Evolutionary conservation across 176 grass and related monocot species (phyloP).

Genomic region (Guadua angustifolia): DNA sequence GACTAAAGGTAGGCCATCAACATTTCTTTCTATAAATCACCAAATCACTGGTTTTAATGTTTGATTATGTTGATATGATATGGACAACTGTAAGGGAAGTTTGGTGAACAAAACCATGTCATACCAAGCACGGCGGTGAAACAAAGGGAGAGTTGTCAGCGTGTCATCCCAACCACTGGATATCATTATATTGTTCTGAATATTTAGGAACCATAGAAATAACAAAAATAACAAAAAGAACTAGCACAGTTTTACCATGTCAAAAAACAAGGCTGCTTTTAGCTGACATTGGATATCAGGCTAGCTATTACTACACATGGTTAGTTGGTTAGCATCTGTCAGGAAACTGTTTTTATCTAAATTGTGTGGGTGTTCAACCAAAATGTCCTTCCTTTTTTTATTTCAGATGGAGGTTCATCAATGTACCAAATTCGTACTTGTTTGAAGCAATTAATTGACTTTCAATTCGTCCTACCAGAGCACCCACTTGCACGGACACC

Average conservation of each 20-base stretch:
- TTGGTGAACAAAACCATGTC: slow-evolving; percentile 38
- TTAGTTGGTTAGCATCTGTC: slow-evolving; percentile 11
- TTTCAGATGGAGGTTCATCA: slow-evolving; percentile 47
- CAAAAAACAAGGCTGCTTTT: neutral
- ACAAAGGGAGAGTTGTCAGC: slow-evolving; percentile 16
- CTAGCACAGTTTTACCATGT: neutral
- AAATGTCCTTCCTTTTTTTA: neutral
- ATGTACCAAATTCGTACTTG: slow-evolving; percentile 15
- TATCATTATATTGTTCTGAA: neutral
- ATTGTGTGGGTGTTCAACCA: neutral
- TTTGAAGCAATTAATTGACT: slow-evolving; percentile 16
- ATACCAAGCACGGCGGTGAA: slow-evolving; percentile 10
- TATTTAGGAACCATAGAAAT: neutral
- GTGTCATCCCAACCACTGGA: slow-evolving; percentile 41
- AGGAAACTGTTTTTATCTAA: slow-evolving; percentile 15
- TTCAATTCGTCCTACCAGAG: slow-evolving; percentile 1
- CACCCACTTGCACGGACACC: slow-evolving; percentile 21
- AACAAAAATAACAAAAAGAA: neutral
- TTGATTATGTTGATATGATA: slow-evolving; percentile 19
- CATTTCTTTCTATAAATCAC: slow-evolving; percentile 23
- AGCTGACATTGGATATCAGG: neutral
- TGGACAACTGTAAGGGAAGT: slow-evolving; percentile 12
- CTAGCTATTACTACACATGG: slow-evolving; percentile 2
- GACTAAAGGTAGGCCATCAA: slow-evolving; percentile 19
- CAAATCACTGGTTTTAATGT: neutral